phyloP scores from a whole-genome alignment of 2,329 filamentous ascomycete species.

The Biscogniauxia marginata region DNA sequence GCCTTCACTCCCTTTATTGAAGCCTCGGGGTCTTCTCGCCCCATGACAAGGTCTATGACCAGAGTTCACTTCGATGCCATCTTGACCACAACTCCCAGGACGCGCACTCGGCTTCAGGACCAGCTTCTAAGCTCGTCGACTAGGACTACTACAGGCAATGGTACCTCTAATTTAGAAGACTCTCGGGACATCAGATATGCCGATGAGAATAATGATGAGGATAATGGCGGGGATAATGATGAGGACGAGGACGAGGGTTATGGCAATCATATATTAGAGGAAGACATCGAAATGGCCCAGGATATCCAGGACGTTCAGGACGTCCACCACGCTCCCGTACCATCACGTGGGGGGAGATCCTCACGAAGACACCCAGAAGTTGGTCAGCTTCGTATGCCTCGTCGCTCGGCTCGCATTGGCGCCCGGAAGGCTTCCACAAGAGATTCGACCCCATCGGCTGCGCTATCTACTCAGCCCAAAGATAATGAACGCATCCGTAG shows the following conservation, averaged over 20 bases:
- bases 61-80: background rate
- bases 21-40: conserved; percentile 4
- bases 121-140: conserved; percentile 12
- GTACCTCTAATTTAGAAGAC: conserved; percentile 19
- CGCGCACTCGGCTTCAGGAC: conserved; percentile 8
- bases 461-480: background rate
- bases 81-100: background rate
- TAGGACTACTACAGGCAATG: background rate
- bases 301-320: background rate
- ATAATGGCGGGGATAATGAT: background rate
- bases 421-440: background rate
- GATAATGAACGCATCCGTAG: conserved; percentile 4
- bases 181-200: conserved; percentile 18
- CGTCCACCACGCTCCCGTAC: background rate
- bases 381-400: conserved; percentile 10
- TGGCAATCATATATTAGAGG: background rate
- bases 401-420: conserved; percentile 4
- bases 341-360: background rate
- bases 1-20: background rate
- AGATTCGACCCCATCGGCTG: background rate
- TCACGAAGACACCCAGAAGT: conserved; percentile 2
- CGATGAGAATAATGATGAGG: conserved; percentile 3
- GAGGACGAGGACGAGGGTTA: background rate
- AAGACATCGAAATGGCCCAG: background rate
- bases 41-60: conserved; percentile 18